These are phyloP conservation scores for Staphylotrichum tortipilum DNA, from an alignment of 495 filamentous ascomycete genomes.

Conservation along the genomic window DNA sequence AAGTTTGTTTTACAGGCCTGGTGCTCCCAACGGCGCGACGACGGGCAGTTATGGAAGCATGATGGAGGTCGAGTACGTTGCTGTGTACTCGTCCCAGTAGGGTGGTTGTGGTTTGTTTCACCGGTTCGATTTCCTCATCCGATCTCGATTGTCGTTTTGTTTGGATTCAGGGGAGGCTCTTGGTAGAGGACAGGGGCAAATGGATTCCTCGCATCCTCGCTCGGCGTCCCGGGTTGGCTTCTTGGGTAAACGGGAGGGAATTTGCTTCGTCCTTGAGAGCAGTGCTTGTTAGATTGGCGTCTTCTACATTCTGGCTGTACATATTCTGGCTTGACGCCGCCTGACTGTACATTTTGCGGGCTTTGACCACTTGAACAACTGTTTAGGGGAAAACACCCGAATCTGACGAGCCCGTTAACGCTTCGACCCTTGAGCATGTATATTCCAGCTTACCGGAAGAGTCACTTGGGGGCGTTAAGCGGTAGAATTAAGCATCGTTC, in stretches of 20 bases:
- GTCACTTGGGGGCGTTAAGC: too few relatives aligned
- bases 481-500: too few relatives aligned
- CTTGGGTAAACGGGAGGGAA: background rate
- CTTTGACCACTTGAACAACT: background rate
- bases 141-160: too few relatives aligned
- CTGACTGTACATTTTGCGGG: background rate
- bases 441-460: too few relatives aligned
- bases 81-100: slow-evolving; percentile 32
- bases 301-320: background rate
- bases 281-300: background rate
- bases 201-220: background rate
- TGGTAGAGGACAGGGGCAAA: too few relatives aligned
- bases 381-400: too few relatives aligned
- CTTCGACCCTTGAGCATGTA: too few relatives aligned
- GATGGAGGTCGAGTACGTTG: slow-evolving; percentile 44
- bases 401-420: too few relatives aligned
- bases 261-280: background rate
- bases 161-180: too few relatives aligned
- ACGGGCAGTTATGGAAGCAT: slow-evolving; percentile 37
- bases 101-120: too few relatives aligned
- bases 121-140: too few relatives aligned
- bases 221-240: background rate
- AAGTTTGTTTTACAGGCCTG: slow-evolving; percentile 19
- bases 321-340: background rate
- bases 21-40: slow-evolving; percentile 25